Base-by-base conservation (phyloP, 768 basidiomycete species). In the Tylopilus rubrobrunneus region DNA sequence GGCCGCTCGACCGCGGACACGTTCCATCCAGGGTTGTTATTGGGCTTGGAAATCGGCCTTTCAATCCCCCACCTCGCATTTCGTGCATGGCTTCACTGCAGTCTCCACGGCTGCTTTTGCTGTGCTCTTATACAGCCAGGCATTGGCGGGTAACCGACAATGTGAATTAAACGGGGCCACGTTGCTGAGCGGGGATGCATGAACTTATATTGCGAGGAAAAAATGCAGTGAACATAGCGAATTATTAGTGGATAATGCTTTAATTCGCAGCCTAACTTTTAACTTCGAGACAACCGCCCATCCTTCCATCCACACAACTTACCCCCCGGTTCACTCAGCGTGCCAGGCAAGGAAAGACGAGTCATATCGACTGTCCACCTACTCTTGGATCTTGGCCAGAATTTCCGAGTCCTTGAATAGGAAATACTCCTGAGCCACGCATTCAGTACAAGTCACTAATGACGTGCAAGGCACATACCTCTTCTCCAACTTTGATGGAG, bases 341-440 rank as follows among this genome's bases (percentile, higher is more conserved):
- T 23, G n/a, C 25, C 34, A 15, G 12, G 23, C 5, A 36, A 10
- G 1, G 7, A 2, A 14, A 31, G 41, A 14, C 2, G n/a, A 36
- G 39, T 17, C 25, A 31, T 21, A n/a, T 9, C 5, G 21, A 45
- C 5, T 14, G n/a, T 8, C 42, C 33, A 27, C 71, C 74, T 80
- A 97, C 78, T 97, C 95, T 71, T 87, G 81, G 65, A 98, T 93
- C 78, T 95, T 97, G 55, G 96, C 96, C 49, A 98, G 81, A 68
- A 99, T 97, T 67, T 98, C 95, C 25, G 83, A 71, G 73, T 98
- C 96, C 75, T 86, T 89, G 86, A 95, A 98, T 54, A 99, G 74
- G 78, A 81, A 88, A 74, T 89, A 99, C 68, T 99, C 96, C 94
- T 98, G 23, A 63, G 19, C 29, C 33, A 36, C 49, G 39, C 56